Evolutionary conservation across 306 rosid genomes (phyloP).

Genomic region (Citrullus mucosospermus): DNA sequence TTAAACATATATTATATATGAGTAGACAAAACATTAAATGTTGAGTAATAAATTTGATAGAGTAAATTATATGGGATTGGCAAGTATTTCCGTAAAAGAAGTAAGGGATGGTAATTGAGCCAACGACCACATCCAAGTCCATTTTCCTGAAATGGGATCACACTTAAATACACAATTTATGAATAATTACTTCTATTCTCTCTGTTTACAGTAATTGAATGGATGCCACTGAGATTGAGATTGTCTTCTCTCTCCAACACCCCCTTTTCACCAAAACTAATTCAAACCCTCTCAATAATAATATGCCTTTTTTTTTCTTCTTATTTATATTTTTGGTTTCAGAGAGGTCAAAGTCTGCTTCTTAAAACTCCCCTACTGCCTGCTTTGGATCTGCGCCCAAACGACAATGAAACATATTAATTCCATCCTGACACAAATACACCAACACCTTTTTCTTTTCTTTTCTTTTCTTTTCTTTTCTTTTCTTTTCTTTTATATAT

Average conservation of each 20-base stretch:
- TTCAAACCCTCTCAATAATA: background rate
- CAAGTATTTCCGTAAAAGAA: background rate
- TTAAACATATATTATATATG: background rate
- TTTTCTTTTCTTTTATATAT: too few species aligned
- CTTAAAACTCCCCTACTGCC: too few species aligned
- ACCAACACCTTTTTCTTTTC: background rate
- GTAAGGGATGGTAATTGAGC: background rate
- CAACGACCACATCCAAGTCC: slow-evolving; percentile 5
- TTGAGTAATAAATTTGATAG: background rate
- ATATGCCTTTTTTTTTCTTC: background rate
- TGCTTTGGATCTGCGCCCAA: background rate
- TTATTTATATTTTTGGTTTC: background rate
- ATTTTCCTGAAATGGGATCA: background rate
- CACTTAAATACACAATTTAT: background rate
- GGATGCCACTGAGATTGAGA: background rate
- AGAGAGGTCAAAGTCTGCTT: background rate
- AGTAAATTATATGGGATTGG: background rate
- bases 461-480: background rate
- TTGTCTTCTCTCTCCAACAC: background rate
- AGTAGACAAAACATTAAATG: slow-evolving; percentile 1
- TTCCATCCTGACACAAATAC: background rate
- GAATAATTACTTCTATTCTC: background rate
- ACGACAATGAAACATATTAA: background rate
- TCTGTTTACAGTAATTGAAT: background rate
- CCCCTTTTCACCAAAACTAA: background rate